Conservation (phyloP, 805 yeast species). For the Starmerella floricola region DNA sequence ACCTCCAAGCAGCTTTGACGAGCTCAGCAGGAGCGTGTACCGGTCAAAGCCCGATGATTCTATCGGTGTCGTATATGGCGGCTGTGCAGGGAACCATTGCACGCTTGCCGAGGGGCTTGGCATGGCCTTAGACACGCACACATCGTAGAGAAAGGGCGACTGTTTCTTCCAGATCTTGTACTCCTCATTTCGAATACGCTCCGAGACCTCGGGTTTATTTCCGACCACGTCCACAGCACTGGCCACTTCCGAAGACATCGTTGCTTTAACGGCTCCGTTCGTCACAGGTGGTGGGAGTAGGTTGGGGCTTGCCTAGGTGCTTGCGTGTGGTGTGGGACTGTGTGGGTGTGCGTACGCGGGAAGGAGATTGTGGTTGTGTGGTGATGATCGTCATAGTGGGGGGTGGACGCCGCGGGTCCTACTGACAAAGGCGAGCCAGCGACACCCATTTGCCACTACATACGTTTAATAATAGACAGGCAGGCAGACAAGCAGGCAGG, state of each 20-base stretch:
- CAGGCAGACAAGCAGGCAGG: too few relatives aligned
- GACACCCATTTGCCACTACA: too few relatives aligned
- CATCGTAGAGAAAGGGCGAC: constrained; percentile 45
- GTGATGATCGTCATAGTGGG: too few relatives aligned
- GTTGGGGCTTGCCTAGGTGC: too few relatives aligned
- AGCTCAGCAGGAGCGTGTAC: constrained; percentile 47
- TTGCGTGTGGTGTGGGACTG: too few relatives aligned
- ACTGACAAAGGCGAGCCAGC: too few relatives aligned
- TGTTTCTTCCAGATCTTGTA: constrained; percentile 57
- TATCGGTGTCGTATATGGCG: constrained; percentile 4
- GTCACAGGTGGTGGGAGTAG: too few relatives aligned
- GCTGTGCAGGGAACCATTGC: constrained; percentile 47
- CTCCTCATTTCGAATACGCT: constrained; percentile 27
- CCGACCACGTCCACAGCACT: constrained; percentile 1
- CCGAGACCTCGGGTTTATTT: constrained; percentile 12
- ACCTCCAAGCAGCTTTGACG: constrained; percentile 29
- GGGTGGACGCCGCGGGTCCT: too few relatives aligned
- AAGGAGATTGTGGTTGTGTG: too few relatives aligned
- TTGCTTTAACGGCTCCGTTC: too few relatives aligned
- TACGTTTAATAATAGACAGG: too few relatives aligned
- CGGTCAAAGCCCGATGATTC: constrained; percentile 24
- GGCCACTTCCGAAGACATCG: constrained; percentile 8
- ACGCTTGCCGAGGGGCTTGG: constrained; percentile 51
- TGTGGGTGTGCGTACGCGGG: too few relatives aligned
- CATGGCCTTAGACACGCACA: constrained; percentile 41